These are phyloP conservation scores for Trichoderma virens DNA, from an alignment of 495 filamentous ascomycete species.

Conservation along the genomic window DNA sequence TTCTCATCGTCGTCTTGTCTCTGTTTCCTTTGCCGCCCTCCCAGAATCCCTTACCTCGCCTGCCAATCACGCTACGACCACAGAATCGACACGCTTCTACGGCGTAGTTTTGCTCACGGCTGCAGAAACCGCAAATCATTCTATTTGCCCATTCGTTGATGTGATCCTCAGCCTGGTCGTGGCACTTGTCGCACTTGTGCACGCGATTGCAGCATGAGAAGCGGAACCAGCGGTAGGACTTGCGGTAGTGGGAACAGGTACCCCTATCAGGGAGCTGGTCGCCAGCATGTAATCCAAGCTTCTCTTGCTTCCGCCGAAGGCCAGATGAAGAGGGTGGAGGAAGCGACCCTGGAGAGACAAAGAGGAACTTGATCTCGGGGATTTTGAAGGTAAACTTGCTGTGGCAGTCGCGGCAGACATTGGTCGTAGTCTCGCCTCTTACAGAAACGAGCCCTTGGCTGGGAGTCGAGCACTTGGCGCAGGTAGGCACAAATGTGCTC, in stretches of 20 bases:
- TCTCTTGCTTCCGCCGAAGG: constrained; percentile 56
- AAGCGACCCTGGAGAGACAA: constrained; percentile 49
- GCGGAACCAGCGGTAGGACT: constrained; percentile 80
- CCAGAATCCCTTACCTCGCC: constrained; percentile 69
- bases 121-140: constrained; percentile 85
- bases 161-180: constrained; percentile 66
- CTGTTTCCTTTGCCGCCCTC: constrained; percentile 86
- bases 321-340: constrained; percentile 29
- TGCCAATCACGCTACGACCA: constrained; percentile 60
- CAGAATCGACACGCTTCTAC: constrained; percentile 77
- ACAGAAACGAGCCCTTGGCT: constrained; percentile 63
- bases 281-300: constrained; percentile 69
- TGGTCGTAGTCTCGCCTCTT: constrained; percentile 66
- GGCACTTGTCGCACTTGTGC: constrained; percentile 78
- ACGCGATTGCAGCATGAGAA: constrained; percentile 53
- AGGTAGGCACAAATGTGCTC: constrained; percentile 78
- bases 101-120: constrained; percentile 73
- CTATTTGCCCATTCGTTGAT: constrained; percentile 75
- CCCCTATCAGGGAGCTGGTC: constrained; percentile 70
- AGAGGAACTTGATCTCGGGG: constrained; percentile 73
- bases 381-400: constrained; percentile 76
- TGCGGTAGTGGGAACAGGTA: constrained; percentile 70
- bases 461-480: constrained; percentile 66
- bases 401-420: constrained; percentile 77
- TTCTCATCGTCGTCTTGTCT: constrained; percentile 60